Percentiles rank a stretch among this genome's conserved stretches.
Conservation (phyloP, 2,329 filamentous ascomycete genomes). For the Conoideocrella luteorostrata region DNA sequence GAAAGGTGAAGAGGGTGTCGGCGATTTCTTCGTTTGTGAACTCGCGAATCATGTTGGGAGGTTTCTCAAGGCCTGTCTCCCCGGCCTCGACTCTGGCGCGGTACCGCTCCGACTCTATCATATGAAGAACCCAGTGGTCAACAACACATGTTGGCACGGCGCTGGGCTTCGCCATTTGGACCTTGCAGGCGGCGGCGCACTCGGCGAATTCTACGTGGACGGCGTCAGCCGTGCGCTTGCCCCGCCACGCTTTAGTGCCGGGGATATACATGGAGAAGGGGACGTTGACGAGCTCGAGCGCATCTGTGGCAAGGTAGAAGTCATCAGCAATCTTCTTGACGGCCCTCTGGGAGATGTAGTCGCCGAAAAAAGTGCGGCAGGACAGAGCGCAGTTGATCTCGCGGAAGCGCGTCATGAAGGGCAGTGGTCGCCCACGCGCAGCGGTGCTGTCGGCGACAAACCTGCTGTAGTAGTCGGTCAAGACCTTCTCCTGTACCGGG, state of each 20-base stretch:
- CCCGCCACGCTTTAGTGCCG: constrained; percentile 70
- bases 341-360: constrained; percentile 67
- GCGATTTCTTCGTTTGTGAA: constrained; percentile 44
- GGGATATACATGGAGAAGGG: constrained; percentile 63
- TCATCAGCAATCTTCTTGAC: constrained; percentile 73
- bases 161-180: constrained; percentile 63
- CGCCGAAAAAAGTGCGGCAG: constrained; percentile 72
- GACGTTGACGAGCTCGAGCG: constrained; percentile 74
- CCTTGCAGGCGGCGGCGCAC: constrained; percentile 66
- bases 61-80: constrained; percentile 32
- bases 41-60: constrained; percentile 40
- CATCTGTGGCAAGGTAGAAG: constrained; percentile 71
- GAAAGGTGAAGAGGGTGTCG: constrained; percentile 45
- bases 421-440: constrained; percentile 49
- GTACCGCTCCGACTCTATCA: constrained; percentile 66
- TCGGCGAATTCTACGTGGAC: constrained; percentile 64
- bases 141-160: constrained; percentile 66
- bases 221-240: constrained; percentile 67
- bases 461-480: constrained; percentile 60
- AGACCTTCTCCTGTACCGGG: constrained; percentile 67
- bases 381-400: constrained; percentile 75
- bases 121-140: constrained; percentile 68
- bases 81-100: constrained; percentile 58
- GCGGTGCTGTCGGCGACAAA: constrained; percentile 55
- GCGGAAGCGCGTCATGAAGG: constrained; percentile 67